Base-by-base conservation (phyloP, 129 eudicot species). In the Kitagawia praeruptora region DNA sequence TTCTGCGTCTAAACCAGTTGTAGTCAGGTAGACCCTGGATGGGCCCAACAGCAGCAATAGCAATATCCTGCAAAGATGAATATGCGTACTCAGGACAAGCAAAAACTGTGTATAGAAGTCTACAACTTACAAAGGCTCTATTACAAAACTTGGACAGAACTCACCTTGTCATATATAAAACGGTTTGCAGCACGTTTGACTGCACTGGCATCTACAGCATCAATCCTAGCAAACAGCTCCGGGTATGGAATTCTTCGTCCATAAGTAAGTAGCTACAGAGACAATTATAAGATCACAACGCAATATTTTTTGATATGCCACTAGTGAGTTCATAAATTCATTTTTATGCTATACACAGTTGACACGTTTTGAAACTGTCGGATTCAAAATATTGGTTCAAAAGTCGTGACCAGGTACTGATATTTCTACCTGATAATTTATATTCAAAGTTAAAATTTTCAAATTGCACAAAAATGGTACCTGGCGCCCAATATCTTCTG, bases 1-100 rank as follows among this genome's bases (percentile, higher is more conserved):
- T 94, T 82, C 98, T 88, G 85, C 97, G 96, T 56, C 98, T 85
- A 91, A 94, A 94, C 98, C 98, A 91, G 87, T 89, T 94, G 91
- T 94, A 94, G 84, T 94, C 98, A 0, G 98, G 98, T 81, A 94
- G 80, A 73, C 85, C 84, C 85, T 91, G 90, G 80, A 94, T 89
- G 44, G 98, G 97, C 14, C 98, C 98, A 16, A 87, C 56, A 31
- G 96, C 96, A 39, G 97, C 84, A 66, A 94, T 88, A 11, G 98
- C 97, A 64, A 94, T 64, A 84, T 94, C 98, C 98, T 94, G 89
- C 78, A 83, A 72, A 54, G 27, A 42, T 31, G 27, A 34, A 46
- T 10, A n/a, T 54, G 0, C 8, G 38, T 27, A 44, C 28, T 73
- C 12, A 75, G 18, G 41, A 12, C 31, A 75, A 25, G 61, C 61